These are phyloP conservation scores for Termitomyces eurrhizus DNA, from an alignment of 768 basidiomycete species.

Conservation along the genomic window DNA sequence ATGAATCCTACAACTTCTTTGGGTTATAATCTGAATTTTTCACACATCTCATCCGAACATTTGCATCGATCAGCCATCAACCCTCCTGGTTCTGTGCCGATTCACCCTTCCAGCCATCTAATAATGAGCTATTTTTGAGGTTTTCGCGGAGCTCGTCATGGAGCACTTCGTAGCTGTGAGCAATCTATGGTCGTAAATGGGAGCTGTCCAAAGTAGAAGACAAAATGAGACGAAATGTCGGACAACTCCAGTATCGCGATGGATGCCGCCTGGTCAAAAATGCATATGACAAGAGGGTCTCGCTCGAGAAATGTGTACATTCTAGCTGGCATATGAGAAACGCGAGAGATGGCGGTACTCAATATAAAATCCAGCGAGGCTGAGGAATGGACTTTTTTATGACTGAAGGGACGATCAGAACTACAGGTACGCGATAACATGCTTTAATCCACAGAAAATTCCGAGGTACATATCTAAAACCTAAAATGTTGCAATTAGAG, in stretches of 20 bases:
- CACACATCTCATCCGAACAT: slow-evolving; percentile 47
- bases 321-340: not conserved
- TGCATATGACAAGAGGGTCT: not conserved
- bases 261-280: not conserved
- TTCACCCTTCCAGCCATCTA: slow-evolving; percentile 64
- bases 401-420: no score
- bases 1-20: slow-evolving; percentile 47
- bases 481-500: no score
- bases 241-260: no score
- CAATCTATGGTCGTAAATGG: not conserved
- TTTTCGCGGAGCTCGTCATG: slow-evolving; percentile 25
- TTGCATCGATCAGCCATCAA: slow-evolving; percentile 51
- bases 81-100: slow-evolving; percentile 53
- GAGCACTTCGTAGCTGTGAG: slow-evolving; percentile 26
- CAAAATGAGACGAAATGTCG: no score
- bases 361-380: slow-evolving; percentile 9
- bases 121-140: slow-evolving; percentile 27
- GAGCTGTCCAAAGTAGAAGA: not conserved
- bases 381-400: not conserved
- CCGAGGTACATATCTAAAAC: no score
- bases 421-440: no score
- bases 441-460: no score
- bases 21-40: slow-evolving; percentile 32
- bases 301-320: not conserved
- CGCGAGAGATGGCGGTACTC: not conserved